Conservation (phyloP, 2,329 filamentous ascomycete species). For the Thelonectria discophora region DNA sequence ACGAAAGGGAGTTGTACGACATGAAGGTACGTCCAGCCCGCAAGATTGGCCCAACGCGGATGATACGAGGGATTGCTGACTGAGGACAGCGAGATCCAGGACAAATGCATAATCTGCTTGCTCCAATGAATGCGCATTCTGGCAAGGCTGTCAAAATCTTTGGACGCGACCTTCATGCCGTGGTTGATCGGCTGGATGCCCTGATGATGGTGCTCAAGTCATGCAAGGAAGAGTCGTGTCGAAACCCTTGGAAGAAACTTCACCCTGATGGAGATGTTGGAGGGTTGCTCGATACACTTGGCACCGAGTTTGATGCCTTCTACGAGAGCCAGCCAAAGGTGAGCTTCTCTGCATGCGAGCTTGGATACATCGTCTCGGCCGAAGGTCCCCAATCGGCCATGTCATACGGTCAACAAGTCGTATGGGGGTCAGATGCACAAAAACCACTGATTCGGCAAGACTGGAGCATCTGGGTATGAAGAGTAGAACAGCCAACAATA, state of each 20-base stretch:
- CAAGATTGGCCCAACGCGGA: too few species aligned
- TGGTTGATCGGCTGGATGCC: constrained; percentile 64
- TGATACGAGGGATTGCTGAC: not conserved
- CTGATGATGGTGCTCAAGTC: constrained; percentile 68
- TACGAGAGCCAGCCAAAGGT: constrained; percentile 61
- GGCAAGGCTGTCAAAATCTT: not conserved
- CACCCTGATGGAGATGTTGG: constrained; percentile 62
- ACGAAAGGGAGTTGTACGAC: constrained; percentile 54
- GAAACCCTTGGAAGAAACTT: constrained; percentile 63
- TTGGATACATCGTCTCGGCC: constrained; percentile 58
- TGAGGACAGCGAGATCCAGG: not conserved
- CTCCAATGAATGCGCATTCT: too few species aligned
- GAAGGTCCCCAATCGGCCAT: not conserved
- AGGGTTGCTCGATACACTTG: constrained; percentile 60
- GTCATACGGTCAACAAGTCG: too few species aligned
- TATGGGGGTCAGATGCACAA: not conserved
- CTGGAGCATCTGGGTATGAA: too few species aligned
- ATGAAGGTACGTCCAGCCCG: not conserved
- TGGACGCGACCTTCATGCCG: constrained; percentile 30
- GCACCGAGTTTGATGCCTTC: constrained; percentile 57
- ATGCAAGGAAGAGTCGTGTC: constrained; percentile 62
- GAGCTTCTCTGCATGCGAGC: constrained; percentile 60
- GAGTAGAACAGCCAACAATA: too few species aligned
- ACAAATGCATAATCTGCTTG: not conserved
- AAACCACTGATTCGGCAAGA: not conserved